Base-by-base conservation (phyloP, 805 yeast genomes). In the Metschnikowia hibisci region DNA sequence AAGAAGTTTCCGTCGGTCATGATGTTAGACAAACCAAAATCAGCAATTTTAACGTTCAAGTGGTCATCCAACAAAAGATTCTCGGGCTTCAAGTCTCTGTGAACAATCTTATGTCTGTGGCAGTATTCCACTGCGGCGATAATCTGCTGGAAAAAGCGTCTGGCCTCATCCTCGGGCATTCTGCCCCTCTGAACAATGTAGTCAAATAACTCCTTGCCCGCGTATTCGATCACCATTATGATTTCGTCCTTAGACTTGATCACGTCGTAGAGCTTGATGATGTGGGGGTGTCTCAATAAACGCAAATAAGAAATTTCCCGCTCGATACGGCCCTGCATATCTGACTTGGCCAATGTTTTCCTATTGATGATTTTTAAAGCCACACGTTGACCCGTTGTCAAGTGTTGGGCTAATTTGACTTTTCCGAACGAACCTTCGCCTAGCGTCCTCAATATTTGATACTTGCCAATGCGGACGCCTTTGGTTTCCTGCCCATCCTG, bases 401-500 rank as follows among this genome's bases (percentile, higher is more conserved):
- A 72, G 64, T 91, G 96, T 61, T 83, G 85, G 14, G 95, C 95
- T 55, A 90, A 72, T 61, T 90, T 90, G 51, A 90, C 98, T 61
- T 91, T 91, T 56, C 98, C 98, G 61, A 90, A 90, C 0, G 96
- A 89, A 18, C 98, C 98, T 61, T 90, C 97, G 29, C 98, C 98
- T 16, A 90, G 71, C 3, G 96, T 89, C 62, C 89, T 87, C 54
- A 90, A 86, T 41, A 90, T 84, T 62, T 90, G 96, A 67, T 91
- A 90, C 53, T 91, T 84, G 14, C 98, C 99, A 39, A 93, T 87
- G 45, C 90, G 57, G 44, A 62, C 62, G 38, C 68, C 69, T 7
- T 72, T 54, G 10, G 63, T 56, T 34, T 62, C 67, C 34, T 49
- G 42, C 10, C 51, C 51, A 6, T 32, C 41, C 12, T 25, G 34